Evolutionary conservation across 2,329 filamentous ascomycete species (phyloP), one percentile per base, ranked within the genome.

Genomic region (Drechslera avenae): DNA sequence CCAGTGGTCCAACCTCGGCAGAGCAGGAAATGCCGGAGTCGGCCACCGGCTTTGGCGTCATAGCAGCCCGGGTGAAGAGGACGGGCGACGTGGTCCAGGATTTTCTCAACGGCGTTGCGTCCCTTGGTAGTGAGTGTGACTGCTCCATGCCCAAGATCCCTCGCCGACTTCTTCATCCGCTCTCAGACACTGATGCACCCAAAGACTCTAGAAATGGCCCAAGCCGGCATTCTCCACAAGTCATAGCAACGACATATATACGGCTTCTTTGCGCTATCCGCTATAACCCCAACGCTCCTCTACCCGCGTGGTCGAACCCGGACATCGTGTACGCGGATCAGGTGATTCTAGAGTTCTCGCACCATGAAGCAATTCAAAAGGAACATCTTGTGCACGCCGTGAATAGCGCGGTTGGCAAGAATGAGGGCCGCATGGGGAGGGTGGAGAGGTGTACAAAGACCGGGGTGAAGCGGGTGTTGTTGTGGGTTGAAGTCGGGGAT

Each of bases 401-500:
- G 35, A 34, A 17, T 3, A 50, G 47, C 18, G 55, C 59, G 1
- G 34, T 60, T n/a, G 33, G 33, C 8, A 58, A 59, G n/a, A 34
- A 40, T 10, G 21, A 23, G 10, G 55, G 54, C 1, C 44, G 55
- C 10, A 62, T 60, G 57, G 59, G 59, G 1, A 51, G 39, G 21
- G 44, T 62, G 1, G 54, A 62, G 31, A 50, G 32, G 7, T 51
- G 46, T 21, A 4, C 6, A 0, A 10, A 17, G 30, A 58, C 50
- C 6, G 54, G 50, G 1, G 19, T 50, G 0, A 52, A 42, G 13
- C 54, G 36, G 19, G 51, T 62, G 30, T 23, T 42, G 7, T 37
- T 62, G 39, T 59, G 51, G 50, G 52, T 59, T 35, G 57, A 60
- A 31, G 57, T 59, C 21, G 43, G 46, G 1, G 54, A 60, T 31